A percentile compares a stretch with the other conserved stretches of the same genome.
Conservation (phyloP, 1,284 basidiomycete genomes). For the Somion occarium region DNA sequence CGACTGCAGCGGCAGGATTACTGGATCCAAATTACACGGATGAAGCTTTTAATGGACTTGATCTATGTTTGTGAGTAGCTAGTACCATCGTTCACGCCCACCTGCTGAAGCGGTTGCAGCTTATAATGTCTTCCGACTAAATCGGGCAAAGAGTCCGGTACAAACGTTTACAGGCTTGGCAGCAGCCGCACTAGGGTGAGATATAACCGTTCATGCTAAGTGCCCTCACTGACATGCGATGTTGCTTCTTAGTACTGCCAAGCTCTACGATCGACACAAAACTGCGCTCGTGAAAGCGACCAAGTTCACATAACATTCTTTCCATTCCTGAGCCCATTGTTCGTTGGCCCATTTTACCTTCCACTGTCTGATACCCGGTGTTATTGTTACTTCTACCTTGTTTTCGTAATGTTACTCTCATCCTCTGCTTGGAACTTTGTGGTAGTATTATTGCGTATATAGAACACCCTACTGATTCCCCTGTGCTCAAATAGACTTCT, state of each 20-base stretch:
- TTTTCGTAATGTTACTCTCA: neutral
- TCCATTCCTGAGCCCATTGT: neutral
- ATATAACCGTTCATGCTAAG: constrained; percentile 12
- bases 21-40: constrained; percentile 66
- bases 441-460: neutral
- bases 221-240: too few relatives aligned
- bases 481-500: neutral
- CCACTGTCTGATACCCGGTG: neutral
- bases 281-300: constrained; percentile 49
- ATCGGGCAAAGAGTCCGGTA: constrained; percentile 53
- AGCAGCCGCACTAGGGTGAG: constrained; percentile 69
- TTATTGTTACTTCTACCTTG: too few relatives aligned
- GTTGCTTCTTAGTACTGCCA: constrained; percentile 46
- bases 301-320: constrained; percentile 14
- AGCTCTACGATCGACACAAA: constrained; percentile 67
- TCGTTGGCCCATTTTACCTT: constrained; percentile 1
- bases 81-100: neutral
- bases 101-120: constrained; percentile 28
- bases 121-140: constrained; percentile 53
- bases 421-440: neutral
- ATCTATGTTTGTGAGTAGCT: constrained; percentile 73
- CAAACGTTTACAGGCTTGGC: constrained; percentile 63
- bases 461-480: neutral
- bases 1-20: constrained; percentile 65
- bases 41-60: constrained; percentile 75